Conservation (phyloP, 2,329 filamentous ascomycete species). For the Fragosphaeria purpurea region DNA sequence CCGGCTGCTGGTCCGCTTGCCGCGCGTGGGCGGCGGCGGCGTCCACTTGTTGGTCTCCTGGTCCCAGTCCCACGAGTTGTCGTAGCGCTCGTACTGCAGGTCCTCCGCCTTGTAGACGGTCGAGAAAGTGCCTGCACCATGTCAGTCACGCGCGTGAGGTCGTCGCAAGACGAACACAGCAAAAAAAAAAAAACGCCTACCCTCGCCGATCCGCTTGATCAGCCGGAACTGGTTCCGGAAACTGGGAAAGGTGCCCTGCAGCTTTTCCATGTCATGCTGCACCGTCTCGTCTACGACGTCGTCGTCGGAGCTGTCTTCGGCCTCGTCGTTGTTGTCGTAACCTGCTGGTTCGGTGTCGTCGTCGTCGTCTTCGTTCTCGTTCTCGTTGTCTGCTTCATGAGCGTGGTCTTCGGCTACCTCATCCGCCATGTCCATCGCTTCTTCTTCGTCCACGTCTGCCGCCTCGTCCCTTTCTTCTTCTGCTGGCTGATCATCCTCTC, state of each 20-base stretch:
- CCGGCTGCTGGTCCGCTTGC: conserved; percentile 15
- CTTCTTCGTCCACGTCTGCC: conserved; percentile 28
- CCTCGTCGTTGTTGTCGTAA: conserved; percentile 29
- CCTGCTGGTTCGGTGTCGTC: conserved; percentile 22
- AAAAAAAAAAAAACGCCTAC: conserved; percentile 32
- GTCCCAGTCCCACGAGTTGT: conserved; percentile 79
- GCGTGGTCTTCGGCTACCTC: too few relatives aligned
- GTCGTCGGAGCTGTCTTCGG: conserved; percentile 47
- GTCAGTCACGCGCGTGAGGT: not conserved
- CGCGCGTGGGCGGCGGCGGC: conserved; percentile 53
- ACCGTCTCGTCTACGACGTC: conserved; percentile 57
- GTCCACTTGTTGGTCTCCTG: conserved; percentile 56
- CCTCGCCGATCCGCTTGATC: conserved; percentile 96
- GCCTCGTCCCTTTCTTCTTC: conserved; percentile 13
- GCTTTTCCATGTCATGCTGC: conserved; percentile 75
- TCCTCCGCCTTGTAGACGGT: conserved; percentile 99
- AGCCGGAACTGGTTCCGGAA: conserved; percentile 78
- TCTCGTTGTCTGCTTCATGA: conserved; percentile 20
- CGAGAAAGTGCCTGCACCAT: conserved; percentile 73
- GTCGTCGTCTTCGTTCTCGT: conserved; percentile 21
- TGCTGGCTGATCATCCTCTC: conserved; percentile 4
- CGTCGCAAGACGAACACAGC: not conserved
- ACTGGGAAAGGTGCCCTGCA: conserved; percentile 72
- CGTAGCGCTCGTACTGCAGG: conserved; percentile 68
- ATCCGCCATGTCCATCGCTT: conserved; percentile 23